Conservation (phyloP, 1,284 basidiomycete genomes). For the Rhodotorula sp. region DNA sequence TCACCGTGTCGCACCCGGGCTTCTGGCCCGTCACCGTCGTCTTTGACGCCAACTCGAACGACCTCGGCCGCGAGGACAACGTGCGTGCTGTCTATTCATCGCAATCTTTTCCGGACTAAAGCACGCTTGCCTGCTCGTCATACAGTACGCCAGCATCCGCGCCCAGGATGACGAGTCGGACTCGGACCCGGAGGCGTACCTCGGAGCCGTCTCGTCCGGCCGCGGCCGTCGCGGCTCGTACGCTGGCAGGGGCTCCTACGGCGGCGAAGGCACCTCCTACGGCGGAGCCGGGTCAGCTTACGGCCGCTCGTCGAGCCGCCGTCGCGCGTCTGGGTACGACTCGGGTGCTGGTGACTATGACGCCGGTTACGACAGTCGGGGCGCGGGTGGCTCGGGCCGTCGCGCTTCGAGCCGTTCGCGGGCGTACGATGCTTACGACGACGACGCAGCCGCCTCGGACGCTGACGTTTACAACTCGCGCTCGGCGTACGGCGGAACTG, state of each 20-base stretch:
- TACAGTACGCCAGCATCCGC: conserved; percentile 18
- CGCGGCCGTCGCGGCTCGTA: not conserved
- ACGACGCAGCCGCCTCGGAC: not conserved
- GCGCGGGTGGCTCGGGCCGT: not conserved
- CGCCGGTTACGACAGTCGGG: not conserved
- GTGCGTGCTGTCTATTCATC: not conserved
- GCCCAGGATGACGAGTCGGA: conserved; percentile 10
- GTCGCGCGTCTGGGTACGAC: not conserved
- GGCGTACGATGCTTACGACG: not conserved
- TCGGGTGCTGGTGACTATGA: too few relatives aligned
- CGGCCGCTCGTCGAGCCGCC: too few relatives aligned
- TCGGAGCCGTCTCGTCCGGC: not conserved
- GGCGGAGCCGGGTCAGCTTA: not conserved
- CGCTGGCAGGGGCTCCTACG: conserved; percentile 3
- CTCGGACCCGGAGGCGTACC: conserved; percentile 20
- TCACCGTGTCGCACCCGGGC: conserved; percentile 30
- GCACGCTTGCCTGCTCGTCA: not conserved
- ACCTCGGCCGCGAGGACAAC: conserved; percentile 25
- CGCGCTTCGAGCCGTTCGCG: not conserved
- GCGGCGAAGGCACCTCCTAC: not conserved
- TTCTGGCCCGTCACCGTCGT: conserved; percentile 41
- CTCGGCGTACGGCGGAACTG: not conserved
- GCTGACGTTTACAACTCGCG: not conserved
- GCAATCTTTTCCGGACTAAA: not conserved
- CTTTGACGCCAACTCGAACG: conserved; percentile 30